Conservation (phyloP, 164 flowering plant genomes). For the Litsea cubeba region DNA sequence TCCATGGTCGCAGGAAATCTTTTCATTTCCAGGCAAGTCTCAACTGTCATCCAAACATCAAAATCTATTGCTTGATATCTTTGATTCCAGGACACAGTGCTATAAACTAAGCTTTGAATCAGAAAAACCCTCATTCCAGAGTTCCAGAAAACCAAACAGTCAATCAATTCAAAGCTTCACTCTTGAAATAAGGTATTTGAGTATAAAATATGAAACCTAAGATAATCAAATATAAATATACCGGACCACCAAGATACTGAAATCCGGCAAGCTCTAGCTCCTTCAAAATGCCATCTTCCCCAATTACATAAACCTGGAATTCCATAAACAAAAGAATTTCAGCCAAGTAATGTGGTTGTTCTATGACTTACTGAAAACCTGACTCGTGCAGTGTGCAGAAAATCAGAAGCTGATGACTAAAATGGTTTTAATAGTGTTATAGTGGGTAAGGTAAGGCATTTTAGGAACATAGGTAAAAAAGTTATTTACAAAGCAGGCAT, state of each 20-base stretch:
- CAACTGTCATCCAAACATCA: neutral
- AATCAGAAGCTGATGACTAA: neutral
- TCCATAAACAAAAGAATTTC: slow-evolving; percentile 6
- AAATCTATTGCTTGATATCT: neutral
- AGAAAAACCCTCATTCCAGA: neutral
- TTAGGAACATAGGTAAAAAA: neutral
- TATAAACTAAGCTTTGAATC: neutral
- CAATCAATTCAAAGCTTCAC: neutral
- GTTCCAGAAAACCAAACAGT: neutral
- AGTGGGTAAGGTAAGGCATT: neutral
- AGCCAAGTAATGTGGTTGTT: neutral
- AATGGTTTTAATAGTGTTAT: neutral
- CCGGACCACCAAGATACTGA: slow-evolving; percentile 95
- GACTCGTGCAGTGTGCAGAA: neutral
- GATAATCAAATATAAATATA: slow-evolving; percentile 29
- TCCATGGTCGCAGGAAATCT: neutral
- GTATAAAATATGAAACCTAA: neutral
- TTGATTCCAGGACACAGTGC: neutral
- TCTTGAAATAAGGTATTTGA: no score
- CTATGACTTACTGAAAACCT: neutral
- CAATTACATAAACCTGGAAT: slow-evolving; percentile 85
- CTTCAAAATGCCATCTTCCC: slow-evolving; percentile 95
- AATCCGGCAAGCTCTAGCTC: slow-evolving; percentile 97
- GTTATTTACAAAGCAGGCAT: neutral
- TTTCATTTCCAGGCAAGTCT: neutral